Base-by-base conservation (phyloP, 2,329 filamentous ascomycete genomes). In the Penicillium italicum region DNA sequence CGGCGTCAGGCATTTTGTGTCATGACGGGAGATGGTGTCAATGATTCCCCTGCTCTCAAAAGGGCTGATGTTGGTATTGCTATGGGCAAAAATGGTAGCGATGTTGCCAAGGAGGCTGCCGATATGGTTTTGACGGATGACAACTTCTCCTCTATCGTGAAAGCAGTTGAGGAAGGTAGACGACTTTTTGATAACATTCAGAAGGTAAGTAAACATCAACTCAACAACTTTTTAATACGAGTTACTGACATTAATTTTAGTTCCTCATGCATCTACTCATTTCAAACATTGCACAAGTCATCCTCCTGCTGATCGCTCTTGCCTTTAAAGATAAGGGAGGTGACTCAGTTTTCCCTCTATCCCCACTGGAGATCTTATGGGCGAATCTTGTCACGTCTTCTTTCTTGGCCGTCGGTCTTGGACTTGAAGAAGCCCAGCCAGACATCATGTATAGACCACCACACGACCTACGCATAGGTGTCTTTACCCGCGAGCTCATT, bases 351-450 rank as follows among this genome's bases (percentile, higher is more conserved):
- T 96, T 95, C 70, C 91, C 91, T 3, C 82, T 96, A 31, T 87
- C 89, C 1, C 90, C 91, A 2, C 82, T 96, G 14, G 87, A 96
- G 64, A 93, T 96, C 57, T 81, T 96, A 54, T 96, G 90, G 91
- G 90, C 95, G 69, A 96, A 95, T 72, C 89, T 96, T 82, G 82
- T 94, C 44, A 96, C 91, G 0, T 93, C 89, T 24, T 90, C 87
- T 22, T 87, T 94, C 72, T 89, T 91, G 0, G 91, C 91, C 45
- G 90, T 96, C 72, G 91, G 91, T 22, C 84, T 96, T 0, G 90
- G 91, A 9, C 85, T 91, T 44, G 91, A 96, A 72, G 79, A 82
- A 48, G 89, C 89, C 0, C 84, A 87, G 0, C 80, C 83, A 3
- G 88, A 92, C 65, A 85, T 95, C 55, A 91, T 96, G 84, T 79